phyloP scores from a whole-genome alignment of 1,284 basidiomycete species.

The Tetrapyrgos nigripes region DNA sequence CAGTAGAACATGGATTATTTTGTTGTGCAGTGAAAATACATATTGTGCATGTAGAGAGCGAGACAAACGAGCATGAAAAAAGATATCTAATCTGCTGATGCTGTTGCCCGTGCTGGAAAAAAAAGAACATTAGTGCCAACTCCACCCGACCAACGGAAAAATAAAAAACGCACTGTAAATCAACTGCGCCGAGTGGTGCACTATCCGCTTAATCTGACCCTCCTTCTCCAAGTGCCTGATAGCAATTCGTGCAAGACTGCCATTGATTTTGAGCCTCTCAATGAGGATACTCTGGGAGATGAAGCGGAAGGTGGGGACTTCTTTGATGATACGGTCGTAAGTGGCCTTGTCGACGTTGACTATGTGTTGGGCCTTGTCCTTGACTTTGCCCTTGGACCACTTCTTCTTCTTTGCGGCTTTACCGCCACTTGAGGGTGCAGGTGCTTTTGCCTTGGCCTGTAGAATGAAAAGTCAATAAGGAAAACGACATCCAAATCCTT shows the following conservation, averaged over 20 bases:
- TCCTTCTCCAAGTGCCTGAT: slow-evolving; percentile 96
- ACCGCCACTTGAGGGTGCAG: slow-evolving; percentile 72
- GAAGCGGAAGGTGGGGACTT: slow-evolving; percentile 99
- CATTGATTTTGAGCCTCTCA: slow-evolving; percentile 97
- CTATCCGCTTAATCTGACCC: slow-evolving; percentile 94
- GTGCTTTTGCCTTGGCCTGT: slow-evolving; percentile 83
- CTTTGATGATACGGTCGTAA: slow-evolving; percentile 98
- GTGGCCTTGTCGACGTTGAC: slow-evolving; percentile 92
- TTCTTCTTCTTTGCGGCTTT: slow-evolving; percentile 99
- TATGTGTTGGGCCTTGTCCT: slow-evolving; percentile 97
- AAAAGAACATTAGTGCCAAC: slow-evolving; percentile 11
- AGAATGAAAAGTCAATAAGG: slow-evolving; percentile 9
- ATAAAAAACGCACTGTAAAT: slow-evolving; percentile 83
- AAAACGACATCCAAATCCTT: slow-evolving; percentile 16
- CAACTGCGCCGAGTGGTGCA: slow-evolving; percentile 94
- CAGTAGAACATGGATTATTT: slow-evolving; percentile 19
- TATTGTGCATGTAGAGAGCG: slow-evolving; percentile 39
- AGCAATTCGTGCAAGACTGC: slow-evolving; percentile 91
- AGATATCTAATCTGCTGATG: slow-evolving; percentile 61
- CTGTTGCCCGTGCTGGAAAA: slow-evolving; percentile 65
- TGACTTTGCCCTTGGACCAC: slow-evolving; percentile 99
- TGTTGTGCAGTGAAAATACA: slow-evolving; percentile 51
- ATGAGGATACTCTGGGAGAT: slow-evolving; percentile 98
- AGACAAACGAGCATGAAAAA: slow-evolving; percentile 22
- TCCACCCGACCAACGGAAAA: slow-evolving; percentile 12